These are phyloP conservation scores for Cutaneotrichosporon mucoides DNA, from an alignment of 1,284 basidiomycete genomes.

Conservation along the genomic window DNA sequence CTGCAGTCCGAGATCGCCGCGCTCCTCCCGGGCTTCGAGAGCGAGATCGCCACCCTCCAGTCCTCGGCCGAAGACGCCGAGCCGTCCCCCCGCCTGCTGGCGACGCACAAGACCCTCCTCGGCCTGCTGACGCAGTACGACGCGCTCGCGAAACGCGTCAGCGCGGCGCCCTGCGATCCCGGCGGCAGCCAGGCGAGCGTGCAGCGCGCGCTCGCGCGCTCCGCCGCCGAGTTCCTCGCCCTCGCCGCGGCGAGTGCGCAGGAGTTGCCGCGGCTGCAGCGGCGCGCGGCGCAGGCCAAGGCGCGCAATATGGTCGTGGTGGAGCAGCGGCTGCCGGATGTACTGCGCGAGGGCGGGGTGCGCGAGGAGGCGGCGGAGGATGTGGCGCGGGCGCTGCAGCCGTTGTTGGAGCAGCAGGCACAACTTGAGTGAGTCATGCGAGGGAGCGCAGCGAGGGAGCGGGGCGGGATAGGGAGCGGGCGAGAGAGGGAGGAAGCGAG, in stretches of 20 bases:
- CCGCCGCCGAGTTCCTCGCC: conserved; percentile 77
- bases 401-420: conserved; percentile 83
- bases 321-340: conserved; percentile 31
- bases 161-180: conserved; percentile 60
- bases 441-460: no score
- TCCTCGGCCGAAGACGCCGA: conserved; percentile 1
- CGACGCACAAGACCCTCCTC: conserved; percentile 70
- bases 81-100: conserved; percentile 55
- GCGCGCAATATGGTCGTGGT: conserved; percentile 27
- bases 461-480: no score
- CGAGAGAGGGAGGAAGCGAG: no score
- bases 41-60: conserved; percentile 59
- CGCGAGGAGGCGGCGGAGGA: conserved; percentile 53
- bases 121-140: conserved; percentile 86
- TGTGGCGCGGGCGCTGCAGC: conserved; percentile 68
- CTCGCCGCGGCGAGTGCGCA: conserved; percentile 57
- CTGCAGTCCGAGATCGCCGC: conserved; percentile 75
- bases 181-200: conserved; percentile 76
- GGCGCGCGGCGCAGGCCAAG: conserved; percentile 30
- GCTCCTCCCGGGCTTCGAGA: conserved; percentile 66
- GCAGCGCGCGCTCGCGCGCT: conserved; percentile 71
- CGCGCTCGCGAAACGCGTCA: conserved; percentile 76
- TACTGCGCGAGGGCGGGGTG: conserved; percentile 22
- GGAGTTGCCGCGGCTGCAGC: conserved; percentile 60
- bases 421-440: conserved; percentile 60